These are phyloP conservation scores for Malus sieversii DNA, from an alignment of 306 rosid genomes.

Conservation along the genomic window DNA sequence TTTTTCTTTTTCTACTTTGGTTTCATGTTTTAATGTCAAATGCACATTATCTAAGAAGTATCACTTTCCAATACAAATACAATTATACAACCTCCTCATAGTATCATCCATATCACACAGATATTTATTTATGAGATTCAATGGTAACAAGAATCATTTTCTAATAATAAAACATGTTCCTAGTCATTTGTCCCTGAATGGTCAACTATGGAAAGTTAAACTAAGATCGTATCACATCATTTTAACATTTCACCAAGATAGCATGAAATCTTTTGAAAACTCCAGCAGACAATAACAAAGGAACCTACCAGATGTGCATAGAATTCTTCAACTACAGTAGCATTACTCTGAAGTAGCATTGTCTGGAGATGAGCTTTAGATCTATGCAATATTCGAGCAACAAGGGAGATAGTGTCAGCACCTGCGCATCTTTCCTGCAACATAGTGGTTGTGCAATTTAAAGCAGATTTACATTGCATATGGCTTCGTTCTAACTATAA, in stretches of 20 bases:
- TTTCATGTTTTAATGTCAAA: not conserved
- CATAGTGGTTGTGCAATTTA: constrained; percentile 18
- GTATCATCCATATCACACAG: not conserved
- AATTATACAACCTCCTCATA: not conserved
- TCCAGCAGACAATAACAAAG: constrained; percentile 3
- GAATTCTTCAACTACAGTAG: constrained; percentile 84
- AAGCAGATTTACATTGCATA: constrained; percentile 19
- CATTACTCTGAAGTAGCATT: constrained; percentile 81
- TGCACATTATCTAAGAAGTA: not conserved
- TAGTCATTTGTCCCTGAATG: not conserved
- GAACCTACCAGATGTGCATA: constrained; percentile 73
- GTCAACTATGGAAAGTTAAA: not conserved
- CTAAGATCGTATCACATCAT: constrained; percentile 6
- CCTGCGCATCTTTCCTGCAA: constrained; percentile 95
- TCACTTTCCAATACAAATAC: not conserved
- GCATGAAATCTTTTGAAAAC: constrained; percentile 6
- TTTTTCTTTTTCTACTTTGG: not conserved
- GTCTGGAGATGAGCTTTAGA: constrained; percentile 84
- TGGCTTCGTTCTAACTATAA: not conserved
- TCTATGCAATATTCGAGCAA: constrained; percentile 73
- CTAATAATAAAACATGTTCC: not conserved
- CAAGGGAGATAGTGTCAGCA: constrained; percentile 74
- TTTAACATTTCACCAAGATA: constrained; percentile 4
- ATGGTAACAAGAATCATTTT: not conserved
- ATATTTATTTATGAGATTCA: not conserved